A percentile compares a stretch with the other conserved stretches of the same genome.
Conservation (phyloP, 2,329 filamentous ascomycete species). For the Beauveria rudraprayagi region DNA sequence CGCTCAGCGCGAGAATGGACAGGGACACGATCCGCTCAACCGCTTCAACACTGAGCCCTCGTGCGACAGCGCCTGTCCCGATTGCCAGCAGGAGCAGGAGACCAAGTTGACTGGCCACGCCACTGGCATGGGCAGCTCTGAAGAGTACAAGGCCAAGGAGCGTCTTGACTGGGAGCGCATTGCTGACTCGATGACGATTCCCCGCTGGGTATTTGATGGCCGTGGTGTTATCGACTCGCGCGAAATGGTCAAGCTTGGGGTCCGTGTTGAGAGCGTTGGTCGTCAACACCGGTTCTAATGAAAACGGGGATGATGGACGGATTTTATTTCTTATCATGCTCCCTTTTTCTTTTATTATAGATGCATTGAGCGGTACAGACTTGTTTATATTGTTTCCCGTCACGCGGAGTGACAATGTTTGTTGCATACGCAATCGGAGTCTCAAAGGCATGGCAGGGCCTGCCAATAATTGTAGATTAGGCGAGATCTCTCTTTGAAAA, state of each 20-base stretch:
- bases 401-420: neutral
- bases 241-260: slow-evolving; percentile 41
- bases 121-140: slow-evolving; percentile 34
- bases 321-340: neutral
- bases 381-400: neutral
- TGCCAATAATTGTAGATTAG: neutral
- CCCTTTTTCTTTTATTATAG: neutral
- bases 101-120: slow-evolving; percentile 30
- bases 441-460: neutral
- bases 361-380: neutral
- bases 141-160: slow-evolving; percentile 39
- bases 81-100: slow-evolving; percentile 37
- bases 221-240: slow-evolving; percentile 42
- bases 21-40: slow-evolving; percentile 35
- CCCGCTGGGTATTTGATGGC: slow-evolving; percentile 51
- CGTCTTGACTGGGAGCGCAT: slow-evolving; percentile 45
- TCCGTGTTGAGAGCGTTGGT: slow-evolving; percentile 46
- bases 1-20: slow-evolving; percentile 23
- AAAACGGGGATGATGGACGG: neutral
- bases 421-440: neutral
- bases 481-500: neutral
- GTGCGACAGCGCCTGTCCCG: slow-evolving; percentile 40
- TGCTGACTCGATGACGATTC: slow-evolving; percentile 40
- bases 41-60: slow-evolving; percentile 36
- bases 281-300: slow-evolving; percentile 36